Evolutionary conservation across 169 alveolate species (phyloP).

Genomic region (Plasmodium gonderi): DNA sequence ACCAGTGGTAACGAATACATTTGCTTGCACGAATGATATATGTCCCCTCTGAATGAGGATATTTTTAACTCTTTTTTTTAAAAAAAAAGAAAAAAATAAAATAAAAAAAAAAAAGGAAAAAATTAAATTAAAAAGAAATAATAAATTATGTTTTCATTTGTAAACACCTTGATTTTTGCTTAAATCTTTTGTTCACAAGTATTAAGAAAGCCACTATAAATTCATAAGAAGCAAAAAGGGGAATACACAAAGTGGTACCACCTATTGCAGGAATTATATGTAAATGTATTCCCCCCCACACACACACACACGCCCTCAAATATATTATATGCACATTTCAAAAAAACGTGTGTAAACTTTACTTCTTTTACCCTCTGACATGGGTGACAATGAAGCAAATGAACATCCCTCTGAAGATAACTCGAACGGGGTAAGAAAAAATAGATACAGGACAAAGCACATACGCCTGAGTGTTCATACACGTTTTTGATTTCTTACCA

Average conservation of each 20-base stretch:
- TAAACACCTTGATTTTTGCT: not conserved
- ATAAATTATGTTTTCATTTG: not conserved
- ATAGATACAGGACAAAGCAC: not conserved
- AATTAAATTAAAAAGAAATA: too few species aligned
- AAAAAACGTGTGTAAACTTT: not conserved
- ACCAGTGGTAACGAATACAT: not conserved
- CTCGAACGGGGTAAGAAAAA: constrained; percentile 10
- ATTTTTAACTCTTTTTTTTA: not conserved
- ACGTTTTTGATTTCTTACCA: too few species aligned
- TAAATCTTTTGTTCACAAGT: not conserved
- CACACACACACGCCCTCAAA: not conserved
- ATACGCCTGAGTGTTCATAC: too few species aligned
- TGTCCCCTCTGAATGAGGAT: not conserved
- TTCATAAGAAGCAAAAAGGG: not conserved
- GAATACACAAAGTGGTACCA: not conserved
- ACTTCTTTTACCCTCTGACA: constrained; percentile 14
- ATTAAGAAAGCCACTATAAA: constrained; percentile 1
- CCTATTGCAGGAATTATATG: not conserved
- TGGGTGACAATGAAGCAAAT: constrained; percentile 40
- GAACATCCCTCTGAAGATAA: constrained; percentile 51
- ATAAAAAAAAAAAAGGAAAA: not conserved
- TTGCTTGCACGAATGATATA: not conserved
- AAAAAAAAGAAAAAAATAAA: not conserved
- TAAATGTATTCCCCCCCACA: not conserved
- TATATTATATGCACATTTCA: too few species aligned